Evolutionary conservation across 192 early-diverging fungal genomes (phyloP).

Genomic region (Pecoramyces ruminantium): DNA sequence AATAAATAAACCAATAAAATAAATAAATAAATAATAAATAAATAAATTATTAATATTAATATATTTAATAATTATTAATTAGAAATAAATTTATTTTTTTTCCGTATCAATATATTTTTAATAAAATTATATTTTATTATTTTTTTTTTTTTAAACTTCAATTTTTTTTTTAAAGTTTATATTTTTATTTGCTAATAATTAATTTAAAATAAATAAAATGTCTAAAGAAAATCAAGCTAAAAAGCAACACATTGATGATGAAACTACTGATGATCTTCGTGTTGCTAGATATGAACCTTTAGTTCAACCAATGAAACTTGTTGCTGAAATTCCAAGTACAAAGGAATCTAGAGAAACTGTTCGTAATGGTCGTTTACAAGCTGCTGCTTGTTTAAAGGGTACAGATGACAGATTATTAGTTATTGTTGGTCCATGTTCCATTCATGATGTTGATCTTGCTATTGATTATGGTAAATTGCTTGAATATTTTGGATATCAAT

Average conservation of each 20-base stretch:
- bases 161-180: no score
- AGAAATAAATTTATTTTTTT: no score
- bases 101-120: no score
- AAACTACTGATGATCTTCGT: background rate
- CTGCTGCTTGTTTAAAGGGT: conserved; percentile 55
- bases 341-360: conserved; percentile 11
- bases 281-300: background rate
- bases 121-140: no score
- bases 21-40: no score
- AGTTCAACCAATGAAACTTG: background rate
- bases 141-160: no score
- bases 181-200: no score
- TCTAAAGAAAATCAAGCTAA: background rate
- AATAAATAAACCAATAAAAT: no score
- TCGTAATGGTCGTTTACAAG: conserved; percentile 11
- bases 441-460: conserved; percentile 78
- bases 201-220: no score
- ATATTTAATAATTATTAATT: no score
- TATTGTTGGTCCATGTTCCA: conserved; percentile 90
- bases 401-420: conserved; percentile 75
- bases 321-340: background rate
- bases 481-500: conserved; percentile 10
- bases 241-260: background rate
- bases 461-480: conserved; percentile 55
- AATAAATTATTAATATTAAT: no score